phyloP scores from a whole-genome alignment of 148 eudicot genomes.

The Cornus controversa region DNA sequence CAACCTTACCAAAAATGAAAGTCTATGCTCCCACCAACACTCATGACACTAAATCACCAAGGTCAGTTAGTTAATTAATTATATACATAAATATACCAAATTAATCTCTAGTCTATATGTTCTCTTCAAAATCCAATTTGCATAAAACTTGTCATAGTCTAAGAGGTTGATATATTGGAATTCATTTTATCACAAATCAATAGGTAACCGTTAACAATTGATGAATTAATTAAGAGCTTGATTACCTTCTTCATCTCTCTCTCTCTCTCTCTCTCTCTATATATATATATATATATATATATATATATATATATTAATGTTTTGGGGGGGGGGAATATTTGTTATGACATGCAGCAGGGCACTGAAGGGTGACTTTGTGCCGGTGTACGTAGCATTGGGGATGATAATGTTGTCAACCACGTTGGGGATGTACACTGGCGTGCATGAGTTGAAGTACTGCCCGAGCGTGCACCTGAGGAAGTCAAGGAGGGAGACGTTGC shows the following conservation, averaged over 20 bases:
- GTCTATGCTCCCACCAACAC: slow-evolving; percentile 26
- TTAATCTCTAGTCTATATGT: no score
- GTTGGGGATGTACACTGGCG: slow-evolving; percentile 50
- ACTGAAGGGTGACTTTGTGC: slow-evolving; percentile 39
- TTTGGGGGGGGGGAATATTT: no score
- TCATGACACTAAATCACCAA: background rate
- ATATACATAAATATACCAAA: background rate
- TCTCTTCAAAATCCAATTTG: no score
- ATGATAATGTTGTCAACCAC: slow-evolving; percentile 37
- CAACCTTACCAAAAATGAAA: slow-evolving; percentile 35
- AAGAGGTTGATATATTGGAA: no score
- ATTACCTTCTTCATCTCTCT: no score
- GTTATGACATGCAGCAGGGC: slow-evolving; percentile 2
- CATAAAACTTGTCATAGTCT: no score
- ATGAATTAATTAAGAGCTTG: no score
- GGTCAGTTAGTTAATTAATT: background rate
- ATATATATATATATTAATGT: background rate
- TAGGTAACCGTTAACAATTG: no score
- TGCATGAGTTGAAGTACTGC: slow-evolving; percentile 47
- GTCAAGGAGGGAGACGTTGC: slow-evolving; percentile 54
- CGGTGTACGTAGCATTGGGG: slow-evolving; percentile 62
- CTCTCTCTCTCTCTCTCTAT: no score
- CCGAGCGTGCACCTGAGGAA: slow-evolving; percentile 62
- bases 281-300: no score
- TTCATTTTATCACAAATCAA: no score